A percentile compares a stretch with the other conserved stretches of the same genome.
These are phyloP conservation scores for Penicillium simplicissimum DNA, from an alignment of 495 filamentous ascomycete genomes.

Conservation along the genomic window DNA sequence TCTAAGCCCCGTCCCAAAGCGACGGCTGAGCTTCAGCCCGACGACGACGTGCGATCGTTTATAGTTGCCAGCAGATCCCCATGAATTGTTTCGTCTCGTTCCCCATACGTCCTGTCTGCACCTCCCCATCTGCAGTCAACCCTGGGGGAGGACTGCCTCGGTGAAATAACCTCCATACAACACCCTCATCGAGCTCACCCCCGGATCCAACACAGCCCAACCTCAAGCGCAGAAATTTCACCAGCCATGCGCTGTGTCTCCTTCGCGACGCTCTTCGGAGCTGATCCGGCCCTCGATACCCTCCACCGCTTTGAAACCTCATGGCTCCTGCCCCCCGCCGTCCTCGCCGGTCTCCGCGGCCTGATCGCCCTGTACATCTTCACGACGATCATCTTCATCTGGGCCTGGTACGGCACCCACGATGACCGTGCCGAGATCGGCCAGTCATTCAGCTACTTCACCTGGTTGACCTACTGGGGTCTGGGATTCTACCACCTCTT, in stretches of 20 bases:
- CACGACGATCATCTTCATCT: constrained; percentile 65
- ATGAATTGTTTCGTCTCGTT: background rate
- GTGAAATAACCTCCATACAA: background rate
- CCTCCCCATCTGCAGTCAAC: background rate
- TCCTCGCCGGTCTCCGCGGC: constrained; percentile 59
- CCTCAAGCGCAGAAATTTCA: background rate
- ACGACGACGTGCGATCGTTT: background rate
- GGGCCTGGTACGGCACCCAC: constrained; percentile 57
- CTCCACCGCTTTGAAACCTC: constrained; percentile 71
- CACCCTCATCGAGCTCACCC: background rate
- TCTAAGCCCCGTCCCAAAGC: background rate
- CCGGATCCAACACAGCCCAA: background rate
- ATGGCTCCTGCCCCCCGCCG: constrained; percentile 67
- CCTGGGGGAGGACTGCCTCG: background rate
- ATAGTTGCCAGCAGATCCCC: background rate
- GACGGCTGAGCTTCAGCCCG: background rate
- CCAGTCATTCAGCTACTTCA: constrained; percentile 76
- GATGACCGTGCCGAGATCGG: constrained; percentile 40
- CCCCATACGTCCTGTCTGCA: background rate
- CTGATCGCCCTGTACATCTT: constrained; percentile 70
- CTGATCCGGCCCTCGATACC: constrained; percentile 51
- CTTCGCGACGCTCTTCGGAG: constrained; percentile 29
- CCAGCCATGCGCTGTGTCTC: constrained; percentile 23
- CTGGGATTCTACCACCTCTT: constrained; percentile 74
- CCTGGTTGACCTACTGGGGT: constrained; percentile 76